phyloP scores from a whole-genome alignment of 495 filamentous ascomycete species.

The Cercophora sp. region DNA sequence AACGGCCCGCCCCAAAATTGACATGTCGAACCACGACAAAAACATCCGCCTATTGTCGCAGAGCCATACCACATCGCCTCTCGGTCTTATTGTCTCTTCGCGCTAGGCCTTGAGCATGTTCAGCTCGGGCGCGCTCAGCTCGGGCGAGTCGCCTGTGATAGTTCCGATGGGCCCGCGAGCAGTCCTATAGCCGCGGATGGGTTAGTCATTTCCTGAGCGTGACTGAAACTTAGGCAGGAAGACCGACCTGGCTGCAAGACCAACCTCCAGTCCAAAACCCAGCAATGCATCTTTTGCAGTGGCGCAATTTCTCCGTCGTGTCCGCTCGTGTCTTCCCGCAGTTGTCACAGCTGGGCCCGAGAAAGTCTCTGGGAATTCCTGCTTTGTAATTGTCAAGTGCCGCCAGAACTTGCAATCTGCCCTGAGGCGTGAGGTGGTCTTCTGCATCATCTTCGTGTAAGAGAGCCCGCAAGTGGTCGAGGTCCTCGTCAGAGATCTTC shows the following conservation, averaged over 20 bases:
- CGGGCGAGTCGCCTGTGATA: background rate
- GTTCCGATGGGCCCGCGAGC: background rate
- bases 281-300: background rate
- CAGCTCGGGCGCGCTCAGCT: too few species aligned
- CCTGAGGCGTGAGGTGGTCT: too few species aligned
- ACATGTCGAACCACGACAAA: too few species aligned
- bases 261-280: background rate
- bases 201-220: too few species aligned
- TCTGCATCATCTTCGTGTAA: background rate
- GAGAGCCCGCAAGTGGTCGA: background rate
- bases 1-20: too few species aligned
- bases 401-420: too few species aligned
- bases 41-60: too few species aligned
- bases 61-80: too few species aligned
- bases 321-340: background rate
- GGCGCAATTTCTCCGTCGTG: background rate
- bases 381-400: background rate
- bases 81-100: too few species aligned
- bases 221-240: background rate
- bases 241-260: background rate
- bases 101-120: too few species aligned
- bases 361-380: background rate
- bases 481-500: background rate
- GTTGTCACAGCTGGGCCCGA: background rate
- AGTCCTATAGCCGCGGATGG: background rate